Conservation (phyloP, 345 rosid species). For the Salix viminalis region DNA sequence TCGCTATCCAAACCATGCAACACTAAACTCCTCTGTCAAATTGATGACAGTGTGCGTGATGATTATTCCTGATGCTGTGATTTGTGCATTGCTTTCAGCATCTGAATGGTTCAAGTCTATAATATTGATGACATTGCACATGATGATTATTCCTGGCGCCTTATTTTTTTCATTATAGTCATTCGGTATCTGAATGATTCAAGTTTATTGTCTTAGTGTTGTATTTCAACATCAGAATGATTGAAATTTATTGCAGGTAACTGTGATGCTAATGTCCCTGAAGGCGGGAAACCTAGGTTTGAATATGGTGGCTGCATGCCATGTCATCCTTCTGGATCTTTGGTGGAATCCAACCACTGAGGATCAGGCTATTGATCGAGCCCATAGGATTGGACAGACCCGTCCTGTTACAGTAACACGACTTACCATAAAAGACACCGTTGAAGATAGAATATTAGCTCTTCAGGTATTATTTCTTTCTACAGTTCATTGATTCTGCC, state of each 20-base stretch:
- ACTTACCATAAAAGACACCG: slow-evolving; percentile 70
- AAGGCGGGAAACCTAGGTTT: slow-evolving; percentile 97
- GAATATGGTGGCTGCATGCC: slow-evolving; percentile 96
- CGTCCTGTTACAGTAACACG: slow-evolving; percentile 91
- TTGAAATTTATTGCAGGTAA: slow-evolving; percentile 46
- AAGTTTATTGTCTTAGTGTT: not conserved
- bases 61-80: not conserved
- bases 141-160: not conserved
- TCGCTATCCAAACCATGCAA: not conserved
- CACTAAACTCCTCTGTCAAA: not conserved
- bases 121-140: not conserved
- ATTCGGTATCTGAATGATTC: not conserved
- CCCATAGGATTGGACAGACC: slow-evolving; percentile 98
- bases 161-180: not conserved
- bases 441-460: slow-evolving; percentile 79
- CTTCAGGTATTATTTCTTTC: slow-evolving; percentile 60
- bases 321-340: slow-evolving; percentile 88
- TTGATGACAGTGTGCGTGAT: slow-evolving; percentile 3
- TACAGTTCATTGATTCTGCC: not conserved
- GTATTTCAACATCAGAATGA: not conserved
- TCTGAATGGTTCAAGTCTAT: not conserved
- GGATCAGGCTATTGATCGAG: slow-evolving; percentile 95
- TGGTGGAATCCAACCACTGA: slow-evolving; percentile 99
- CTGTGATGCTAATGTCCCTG: slow-evolving; percentile 88
- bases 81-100: not conserved